A percentile compares a stretch with the other conserved stretches of the same genome.
phyloP scores from a whole-genome alignment of 2,329 filamentous ascomycete species.

The Pseudophaeomoniella oleicola region DNA sequence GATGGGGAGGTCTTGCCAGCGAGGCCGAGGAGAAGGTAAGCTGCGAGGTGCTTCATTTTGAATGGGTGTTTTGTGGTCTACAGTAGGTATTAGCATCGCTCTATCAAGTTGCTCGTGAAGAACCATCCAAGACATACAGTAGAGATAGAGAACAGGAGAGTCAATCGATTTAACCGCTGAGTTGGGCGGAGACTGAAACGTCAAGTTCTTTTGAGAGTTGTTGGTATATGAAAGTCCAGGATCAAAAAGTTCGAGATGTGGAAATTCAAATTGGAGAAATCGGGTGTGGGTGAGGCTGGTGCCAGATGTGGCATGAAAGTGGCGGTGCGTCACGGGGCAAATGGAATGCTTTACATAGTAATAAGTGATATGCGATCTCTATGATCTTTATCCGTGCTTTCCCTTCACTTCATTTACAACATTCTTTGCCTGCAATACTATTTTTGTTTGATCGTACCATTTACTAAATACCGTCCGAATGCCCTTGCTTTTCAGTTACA shows the following conservation, averaged over 20 bases:
- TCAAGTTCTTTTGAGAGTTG: constrained; percentile 51
- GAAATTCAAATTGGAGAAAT: constrained; percentile 6
- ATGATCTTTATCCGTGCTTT: too few species aligned
- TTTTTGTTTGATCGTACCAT: too few species aligned
- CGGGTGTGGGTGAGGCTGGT: constrained; percentile 3
- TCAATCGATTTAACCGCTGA: constrained; percentile 99
- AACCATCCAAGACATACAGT: constrained; percentile 4
- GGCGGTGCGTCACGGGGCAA: constrained; percentile 2
- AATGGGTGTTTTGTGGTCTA: constrained; percentile 14
- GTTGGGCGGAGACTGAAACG: constrained; percentile 98
- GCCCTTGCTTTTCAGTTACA: too few species aligned
- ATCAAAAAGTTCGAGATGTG: constrained; percentile 15
- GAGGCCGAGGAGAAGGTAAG: constrained; percentile 92
- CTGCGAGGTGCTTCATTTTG: constrained; percentile 99
- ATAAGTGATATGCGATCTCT: too few species aligned
- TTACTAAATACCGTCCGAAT: too few species aligned
- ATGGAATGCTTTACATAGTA: constrained; percentile 2
- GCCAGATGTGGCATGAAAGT: constrained; percentile 3
- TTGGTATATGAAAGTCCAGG: constrained; percentile 14
- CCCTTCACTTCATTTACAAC: too few species aligned
- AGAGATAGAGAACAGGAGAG: constrained; percentile 33
- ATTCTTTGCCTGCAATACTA: too few species aligned
- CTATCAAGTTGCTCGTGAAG: too few species aligned
- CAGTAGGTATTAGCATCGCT: too few species aligned
- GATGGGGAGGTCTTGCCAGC: constrained; percentile 85